Percentiles rank a stretch among this genome's conserved stretches.
Evolutionary conservation across 176 grass and related monocot species (phyloP).

Genomic region (Miscanthus lutarioriparius): DNA sequence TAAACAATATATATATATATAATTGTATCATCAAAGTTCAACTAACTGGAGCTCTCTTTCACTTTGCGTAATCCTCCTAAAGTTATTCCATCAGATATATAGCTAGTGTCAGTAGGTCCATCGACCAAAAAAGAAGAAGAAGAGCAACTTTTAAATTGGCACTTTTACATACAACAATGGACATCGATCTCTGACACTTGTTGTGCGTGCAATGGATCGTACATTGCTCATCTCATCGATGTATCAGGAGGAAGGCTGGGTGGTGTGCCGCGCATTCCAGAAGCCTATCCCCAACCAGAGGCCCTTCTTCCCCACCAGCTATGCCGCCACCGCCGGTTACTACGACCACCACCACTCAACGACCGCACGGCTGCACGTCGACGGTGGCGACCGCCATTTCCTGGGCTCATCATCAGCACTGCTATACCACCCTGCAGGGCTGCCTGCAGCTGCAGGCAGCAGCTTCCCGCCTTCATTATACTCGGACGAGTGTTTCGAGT

Average conservation of each 20-base stretch:
- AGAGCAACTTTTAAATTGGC: too few relatives aligned
- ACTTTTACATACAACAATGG: too few relatives aligned
- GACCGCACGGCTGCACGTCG: not conserved
- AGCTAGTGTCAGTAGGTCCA: too few relatives aligned
- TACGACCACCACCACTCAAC: slow-evolving; percentile 20
- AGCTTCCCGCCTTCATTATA: not conserved
- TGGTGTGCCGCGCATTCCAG: slow-evolving; percentile 86
- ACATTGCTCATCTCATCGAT: not conserved
- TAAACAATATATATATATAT: too few relatives aligned
- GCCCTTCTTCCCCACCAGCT: slow-evolving; percentile 43
- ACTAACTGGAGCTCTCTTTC: too few relatives aligned
- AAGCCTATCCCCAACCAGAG: slow-evolving; percentile 57
- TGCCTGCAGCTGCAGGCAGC: not conserved
- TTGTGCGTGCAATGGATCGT: too few relatives aligned
- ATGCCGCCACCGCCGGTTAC: not conserved
- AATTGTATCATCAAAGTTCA: too few relatives aligned
- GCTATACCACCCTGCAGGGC: not conserved
- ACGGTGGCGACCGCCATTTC: not conserved
- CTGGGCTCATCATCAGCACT: not conserved
- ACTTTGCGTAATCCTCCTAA: too few relatives aligned
- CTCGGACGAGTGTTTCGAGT: not conserved
- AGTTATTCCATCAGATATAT: too few relatives aligned
- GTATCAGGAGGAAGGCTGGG: slow-evolving; percentile 86
- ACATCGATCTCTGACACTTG: too few relatives aligned
- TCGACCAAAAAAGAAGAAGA: too few relatives aligned